Conservation (phyloP, 768 basidiomycete genomes). For the Pulveroboletus sp. region DNA sequence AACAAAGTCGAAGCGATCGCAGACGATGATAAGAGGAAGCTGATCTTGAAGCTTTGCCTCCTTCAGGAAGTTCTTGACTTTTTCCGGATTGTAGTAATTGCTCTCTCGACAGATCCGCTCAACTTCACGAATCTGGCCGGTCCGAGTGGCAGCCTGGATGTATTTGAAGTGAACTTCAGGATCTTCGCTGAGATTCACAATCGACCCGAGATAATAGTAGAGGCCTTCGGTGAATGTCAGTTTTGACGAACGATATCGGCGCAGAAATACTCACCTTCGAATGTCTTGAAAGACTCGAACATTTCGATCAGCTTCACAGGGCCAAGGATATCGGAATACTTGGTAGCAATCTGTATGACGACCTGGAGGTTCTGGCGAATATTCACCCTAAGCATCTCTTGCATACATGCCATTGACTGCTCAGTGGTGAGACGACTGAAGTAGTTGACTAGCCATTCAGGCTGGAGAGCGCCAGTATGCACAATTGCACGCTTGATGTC, state of each 20-base stretch:
- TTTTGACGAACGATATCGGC: not conserved
- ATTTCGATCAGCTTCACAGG: slow-evolving; percentile 97
- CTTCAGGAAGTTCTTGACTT: slow-evolving; percentile 99
- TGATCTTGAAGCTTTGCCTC: slow-evolving; percentile 97
- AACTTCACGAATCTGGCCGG: slow-evolving; percentile 97
- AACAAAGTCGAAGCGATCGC: slow-evolving; percentile 99
- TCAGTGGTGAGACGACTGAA: slow-evolving; percentile 97
- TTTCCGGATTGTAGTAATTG: slow-evolving; percentile 97
- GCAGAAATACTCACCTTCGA: slow-evolving; percentile 62
- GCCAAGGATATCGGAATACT: slow-evolving; percentile 97
- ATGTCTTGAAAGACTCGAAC: slow-evolving; percentile 97
- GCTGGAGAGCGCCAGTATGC: slow-evolving; percentile 78
- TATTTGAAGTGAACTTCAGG: slow-evolving; percentile 99
- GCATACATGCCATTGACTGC: slow-evolving; percentile 92
- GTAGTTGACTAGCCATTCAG: slow-evolving; percentile 97
- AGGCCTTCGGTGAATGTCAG: slow-evolving; percentile 50
- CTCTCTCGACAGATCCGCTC: slow-evolving; percentile 98
- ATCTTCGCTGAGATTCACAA: slow-evolving; percentile 96
- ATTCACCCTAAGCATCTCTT: slow-evolving; percentile 96
- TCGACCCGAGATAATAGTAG: slow-evolving; percentile 97
- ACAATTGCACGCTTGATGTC: slow-evolving; percentile 99
- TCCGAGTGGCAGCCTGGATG: slow-evolving; percentile 97
- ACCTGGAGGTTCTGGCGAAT: slow-evolving; percentile 97
- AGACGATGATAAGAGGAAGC: slow-evolving; percentile 98
- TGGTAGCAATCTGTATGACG: slow-evolving; percentile 96